Percentiles rank a stretch among this genome's conserved stretches.
Evolutionary conservation across 2,329 filamentous ascomycete species (phyloP).

Genomic region (Pyrenophora teres): DNA sequence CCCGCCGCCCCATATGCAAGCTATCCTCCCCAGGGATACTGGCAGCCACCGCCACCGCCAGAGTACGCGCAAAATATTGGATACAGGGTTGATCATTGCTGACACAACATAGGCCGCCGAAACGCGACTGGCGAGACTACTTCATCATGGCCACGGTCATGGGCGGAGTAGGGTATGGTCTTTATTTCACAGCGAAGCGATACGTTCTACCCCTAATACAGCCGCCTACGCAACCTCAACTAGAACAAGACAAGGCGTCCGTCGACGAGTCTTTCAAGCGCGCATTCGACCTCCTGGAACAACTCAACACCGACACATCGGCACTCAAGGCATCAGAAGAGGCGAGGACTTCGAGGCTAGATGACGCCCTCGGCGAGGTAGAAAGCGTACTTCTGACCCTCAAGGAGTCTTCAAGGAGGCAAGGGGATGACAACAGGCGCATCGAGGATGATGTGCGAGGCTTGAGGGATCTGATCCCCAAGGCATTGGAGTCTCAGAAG

Average conservation of each 20-base stretch:
- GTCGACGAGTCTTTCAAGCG: slow-evolving; percentile 94
- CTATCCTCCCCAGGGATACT: slow-evolving; percentile 59
- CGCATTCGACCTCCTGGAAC: slow-evolving; percentile 88
- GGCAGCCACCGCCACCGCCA: slow-evolving; percentile 59
- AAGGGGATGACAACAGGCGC: slow-evolving; percentile 85
- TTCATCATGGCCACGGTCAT: slow-evolving; percentile 99
- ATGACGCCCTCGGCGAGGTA: slow-evolving; percentile 79
- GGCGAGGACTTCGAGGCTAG: slow-evolving; percentile 79
- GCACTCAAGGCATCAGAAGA: slow-evolving; percentile 85
- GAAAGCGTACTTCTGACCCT: slow-evolving; percentile 81
- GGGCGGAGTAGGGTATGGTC: slow-evolving; percentile 83
- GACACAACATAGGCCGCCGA: slow-evolving; percentile 58
- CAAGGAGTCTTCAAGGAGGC: slow-evolving; percentile 77
- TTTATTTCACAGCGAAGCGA: slow-evolving; percentile 84
- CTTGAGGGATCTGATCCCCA: slow-evolving; percentile 83
- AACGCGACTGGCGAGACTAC: slow-evolving; percentile 96
- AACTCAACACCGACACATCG: slow-evolving; percentile 87
- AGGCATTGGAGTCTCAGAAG: slow-evolving; percentile 85
- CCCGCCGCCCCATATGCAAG: slow-evolving; percentile 56
- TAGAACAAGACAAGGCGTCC: slow-evolving; percentile 90
- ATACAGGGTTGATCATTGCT: slow-evolving; percentile 10
- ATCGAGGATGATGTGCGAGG: slow-evolving; percentile 84
- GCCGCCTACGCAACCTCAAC: slow-evolving; percentile 88
- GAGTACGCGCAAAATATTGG: slow-evolving; percentile 48
- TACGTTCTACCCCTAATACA: slow-evolving; percentile 91